phyloP scores from a whole-genome alignment of 2,329 filamentous ascomycete genomes.

The Beauveria rudraprayagi region DNA sequence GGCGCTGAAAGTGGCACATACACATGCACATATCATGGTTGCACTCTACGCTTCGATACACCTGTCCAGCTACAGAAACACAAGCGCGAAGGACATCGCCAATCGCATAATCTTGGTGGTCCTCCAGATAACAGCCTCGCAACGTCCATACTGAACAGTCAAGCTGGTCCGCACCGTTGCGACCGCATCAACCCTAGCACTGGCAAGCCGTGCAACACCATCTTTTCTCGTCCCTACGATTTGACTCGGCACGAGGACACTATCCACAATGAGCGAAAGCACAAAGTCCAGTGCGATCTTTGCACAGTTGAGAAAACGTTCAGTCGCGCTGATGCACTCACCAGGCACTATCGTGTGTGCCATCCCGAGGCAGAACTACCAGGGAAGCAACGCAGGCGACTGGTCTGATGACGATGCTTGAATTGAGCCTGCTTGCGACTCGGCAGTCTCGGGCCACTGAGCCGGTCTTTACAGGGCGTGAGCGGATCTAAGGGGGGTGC shows the following conservation, averaged over 20 bases:
- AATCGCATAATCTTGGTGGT: conserved; percentile 44
- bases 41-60: conserved; percentile 79
- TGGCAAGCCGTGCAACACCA: conserved; percentile 85
- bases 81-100: conserved; percentile 86
- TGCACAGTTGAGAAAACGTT: conserved; percentile 98
- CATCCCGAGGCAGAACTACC: conserved; percentile 81
- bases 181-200: conserved; percentile 91
- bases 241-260: conserved; percentile 94
- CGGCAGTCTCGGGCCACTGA: neutral
- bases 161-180: conserved; percentile 89
- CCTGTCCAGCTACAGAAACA: conserved; percentile 85
- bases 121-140: conserved; percentile 32
- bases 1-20: conserved; percentile 80
- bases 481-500: neutral
- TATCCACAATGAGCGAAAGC: conserved; percentile 89
- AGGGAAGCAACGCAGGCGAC: conserved; percentile 45
- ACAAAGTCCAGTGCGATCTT: conserved; percentile 86
- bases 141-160: conserved; percentile 63
- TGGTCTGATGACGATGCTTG: conserved; percentile 7
- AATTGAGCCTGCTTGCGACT: neutral
- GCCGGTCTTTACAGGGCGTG: neutral
- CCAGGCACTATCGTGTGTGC: conserved; percentile 87
- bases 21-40: conserved; percentile 92
- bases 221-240: conserved; percentile 95
- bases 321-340: conserved; percentile 88